Evolutionary conservation across 352 stramenopile genomes (phyloP), one percentile per base, ranked within the genome.

Genomic region (Phytophthora vignae): DNA sequence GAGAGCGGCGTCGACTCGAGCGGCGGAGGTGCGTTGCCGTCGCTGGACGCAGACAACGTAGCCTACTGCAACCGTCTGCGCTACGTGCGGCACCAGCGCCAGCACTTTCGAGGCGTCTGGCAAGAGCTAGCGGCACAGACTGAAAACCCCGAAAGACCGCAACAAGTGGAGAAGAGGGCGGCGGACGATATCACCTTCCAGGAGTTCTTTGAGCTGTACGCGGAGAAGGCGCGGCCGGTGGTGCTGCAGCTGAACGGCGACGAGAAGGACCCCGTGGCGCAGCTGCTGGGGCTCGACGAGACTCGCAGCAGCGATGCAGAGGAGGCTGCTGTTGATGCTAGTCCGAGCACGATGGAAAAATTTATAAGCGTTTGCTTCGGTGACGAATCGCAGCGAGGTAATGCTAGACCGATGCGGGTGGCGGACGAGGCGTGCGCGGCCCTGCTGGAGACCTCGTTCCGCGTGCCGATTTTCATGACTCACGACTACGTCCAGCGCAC

Each of bases 401-500:
- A 21, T n/a, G 27, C 5, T 0, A 55, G 10, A 17, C 46, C 67
- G 15, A 25, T 94, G 27, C 74, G 55, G 10, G 17, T 78, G 1
- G 57, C 76, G 3, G 50, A 89, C 1, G 58, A 62, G 11, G 70
- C 48, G 21, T 95, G 87, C 40, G 49, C 42, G 1, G 19, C 57
- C 1, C 62, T 81, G 3, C 67, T 95, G 22, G 60, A 80, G 4
- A 17, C 59, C 25, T 50, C 50, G 17, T 91, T 93, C 22, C 81
- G 69, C 5, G 82, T 95, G 7, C 86, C 88, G 1, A 55, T 83
- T 11, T 82, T 79, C 58, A 65, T 87, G 15, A 74, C 79, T 1
- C 87, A 94, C 71, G 81, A 93, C 73, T 95, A 90, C 71, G n/a
- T 93, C 17, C 78, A 83, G 33, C 82, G 88, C 22, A 89, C 87